phyloP scores from a whole-genome alignment of 2,329 filamentous ascomycete genomes.

The Trichoderma sp. region DNA sequence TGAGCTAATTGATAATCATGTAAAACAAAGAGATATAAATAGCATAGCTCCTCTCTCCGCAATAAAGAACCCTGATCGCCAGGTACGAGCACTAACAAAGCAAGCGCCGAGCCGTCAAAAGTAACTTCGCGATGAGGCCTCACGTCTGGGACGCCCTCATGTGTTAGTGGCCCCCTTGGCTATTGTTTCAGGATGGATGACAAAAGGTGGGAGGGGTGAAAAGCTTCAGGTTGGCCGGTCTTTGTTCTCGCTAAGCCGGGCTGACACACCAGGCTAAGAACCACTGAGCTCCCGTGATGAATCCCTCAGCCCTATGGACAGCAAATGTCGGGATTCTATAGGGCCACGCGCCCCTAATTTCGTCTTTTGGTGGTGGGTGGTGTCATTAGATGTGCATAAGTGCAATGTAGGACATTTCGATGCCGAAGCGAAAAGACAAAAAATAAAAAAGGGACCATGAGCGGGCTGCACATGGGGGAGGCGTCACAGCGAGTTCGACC shows the following conservation, averaged over 20 bases:
- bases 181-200: neutral
- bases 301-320: constrained; percentile 11
- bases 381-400: constrained; percentile 7
- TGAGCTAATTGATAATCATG: neutral
- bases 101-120: neutral
- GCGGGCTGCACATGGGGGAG: neutral
- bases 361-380: neutral
- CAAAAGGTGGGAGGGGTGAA: neutral
- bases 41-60: neutral
- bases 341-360: neutral
- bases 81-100: neutral
- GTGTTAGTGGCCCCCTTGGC: neutral
- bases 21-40: neutral
- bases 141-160: neutral
- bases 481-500: constrained; percentile 6
- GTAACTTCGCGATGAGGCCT: neutral
- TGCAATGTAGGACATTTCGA: neutral
- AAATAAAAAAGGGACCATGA: neutral
- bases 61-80: neutral
- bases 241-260: neutral
- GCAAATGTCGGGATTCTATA: neutral
- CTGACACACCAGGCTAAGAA: neutral
- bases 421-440: neutral
- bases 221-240: constrained; percentile 2
- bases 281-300: neutral